Evolutionary conservation across 2,329 filamentous ascomycete species (phyloP).

Genomic region (Calycina marina): DNA sequence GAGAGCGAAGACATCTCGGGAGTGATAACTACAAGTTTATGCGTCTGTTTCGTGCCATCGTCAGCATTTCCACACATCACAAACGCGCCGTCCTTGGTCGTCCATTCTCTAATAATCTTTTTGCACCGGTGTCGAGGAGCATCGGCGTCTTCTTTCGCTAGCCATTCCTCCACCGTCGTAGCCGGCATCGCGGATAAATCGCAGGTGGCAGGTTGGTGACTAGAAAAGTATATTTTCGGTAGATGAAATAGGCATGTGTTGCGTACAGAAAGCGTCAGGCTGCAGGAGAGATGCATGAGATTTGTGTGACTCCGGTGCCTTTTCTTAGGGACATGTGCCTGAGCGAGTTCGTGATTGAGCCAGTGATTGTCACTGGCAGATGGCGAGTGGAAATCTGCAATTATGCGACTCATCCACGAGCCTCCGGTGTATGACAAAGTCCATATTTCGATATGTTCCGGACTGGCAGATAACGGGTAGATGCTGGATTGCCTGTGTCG

Average conservation of each 20-base stretch:
- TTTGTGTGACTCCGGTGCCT: slow-evolving; percentile 19
- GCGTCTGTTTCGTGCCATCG: slow-evolving; percentile 22
- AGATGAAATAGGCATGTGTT: slow-evolving; percentile 15
- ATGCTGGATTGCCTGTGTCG: no score
- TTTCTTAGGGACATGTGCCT: no score
- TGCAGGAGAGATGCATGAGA: slow-evolving; percentile 21
- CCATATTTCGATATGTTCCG: no score
- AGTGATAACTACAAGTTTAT: slow-evolving; percentile 29
- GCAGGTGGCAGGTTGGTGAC: slow-evolving; percentile 8
- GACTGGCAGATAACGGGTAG: no score
- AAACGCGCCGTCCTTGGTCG: slow-evolving; percentile 20
- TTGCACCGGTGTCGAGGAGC: slow-evolving; percentile 23
- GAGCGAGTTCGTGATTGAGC: no score
- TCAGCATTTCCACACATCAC: slow-evolving; percentile 25
- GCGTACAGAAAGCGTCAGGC: slow-evolving; percentile 20
- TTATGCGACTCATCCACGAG: no score
- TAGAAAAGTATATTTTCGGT: slow-evolving; percentile 7
- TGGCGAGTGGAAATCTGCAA: no score
- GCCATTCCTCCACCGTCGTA: slow-evolving; percentile 22
- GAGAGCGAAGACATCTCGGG: slow-evolving; percentile 74
- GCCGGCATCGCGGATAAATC: no score
- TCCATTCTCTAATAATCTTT: slow-evolving; percentile 21
- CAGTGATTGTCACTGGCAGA: no score
- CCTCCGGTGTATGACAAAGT: no score
- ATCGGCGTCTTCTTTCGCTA: slow-evolving; percentile 16